Evolutionary conservation across 345 rosid genomes (phyloP), one percentile per base, ranked within the genome.

Genomic region (Citrus maxima): DNA sequence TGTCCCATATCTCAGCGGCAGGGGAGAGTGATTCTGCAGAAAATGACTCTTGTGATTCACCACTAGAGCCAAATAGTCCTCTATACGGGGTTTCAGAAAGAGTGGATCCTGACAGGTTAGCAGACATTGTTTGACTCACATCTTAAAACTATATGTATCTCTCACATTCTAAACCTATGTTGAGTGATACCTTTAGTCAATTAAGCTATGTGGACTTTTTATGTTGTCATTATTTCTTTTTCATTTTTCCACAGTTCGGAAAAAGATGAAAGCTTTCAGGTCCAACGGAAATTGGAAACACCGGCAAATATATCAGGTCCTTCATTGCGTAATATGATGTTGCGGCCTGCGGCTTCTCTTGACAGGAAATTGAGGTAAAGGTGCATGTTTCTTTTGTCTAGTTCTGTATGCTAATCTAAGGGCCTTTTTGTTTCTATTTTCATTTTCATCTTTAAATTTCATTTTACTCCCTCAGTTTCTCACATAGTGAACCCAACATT

Each of bases 11-110:
- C 59, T 89, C 97, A 77, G 91, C 95, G n/a, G 95, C 96, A 76
- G 99, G 93, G 89, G 99, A 95, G 89, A 95, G 98, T 86, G 99
- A 95, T 85, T 95, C 96, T 77, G 98, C 98, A 66, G 98, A 94
- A 85, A 94, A 96, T 86, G 99, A 96, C 86, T 96, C 98, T 24
- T 96, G 99, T 56, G 99, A 96, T 84, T 94, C 99, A 76, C 99
- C 98, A 25, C 87, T 96, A 56, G 99, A 97, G 87, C 99, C 98
- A 78, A 97, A 97, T 79, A 95, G 99, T 86, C 99, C 99, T 74
- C 83, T 95, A 60, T 93, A 91, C 84, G 97, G 93, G 51, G 81
- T 79, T 82, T 63, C 92, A 13, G 97, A 95, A 79, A 88, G 92
- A 85, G 69, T 84, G 78, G 98, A 93, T 81, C 82, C 89, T 82